These are phyloP conservation scores for Magnaporthales sp. DNA, from an alignment of 2,329 filamentous ascomycete species.

Conservation along the genomic window DNA sequence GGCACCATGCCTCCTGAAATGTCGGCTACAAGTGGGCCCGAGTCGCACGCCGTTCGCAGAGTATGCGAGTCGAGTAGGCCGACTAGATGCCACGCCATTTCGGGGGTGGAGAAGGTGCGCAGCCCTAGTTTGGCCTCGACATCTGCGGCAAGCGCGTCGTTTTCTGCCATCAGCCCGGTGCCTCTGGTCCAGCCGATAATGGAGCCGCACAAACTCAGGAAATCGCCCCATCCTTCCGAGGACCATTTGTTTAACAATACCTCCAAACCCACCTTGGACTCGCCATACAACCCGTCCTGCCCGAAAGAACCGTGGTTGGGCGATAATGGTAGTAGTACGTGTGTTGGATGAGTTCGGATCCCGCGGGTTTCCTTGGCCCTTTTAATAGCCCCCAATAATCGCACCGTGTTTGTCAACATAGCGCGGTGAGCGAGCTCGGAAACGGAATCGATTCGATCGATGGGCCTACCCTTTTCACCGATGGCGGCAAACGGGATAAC, in stretches of 20 bases:
- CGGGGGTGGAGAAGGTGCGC: conserved; percentile 27
- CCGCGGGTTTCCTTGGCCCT: neutral
- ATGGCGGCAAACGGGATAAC: conserved; percentile 4
- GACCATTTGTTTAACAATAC: conserved; percentile 98
- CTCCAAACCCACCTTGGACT: conserved; percentile 94
- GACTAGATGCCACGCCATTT: conserved; percentile 32
- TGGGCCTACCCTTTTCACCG: neutral
- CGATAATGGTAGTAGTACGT: conserved; percentile 26
- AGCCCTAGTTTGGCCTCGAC: conserved; percentile 24
- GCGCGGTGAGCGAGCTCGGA: conserved; percentile 3
- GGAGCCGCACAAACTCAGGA: conserved; percentile 95
- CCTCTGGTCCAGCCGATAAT: conserved; percentile 99
- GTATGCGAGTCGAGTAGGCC: conserved; percentile 21
- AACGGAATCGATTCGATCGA: neutral
- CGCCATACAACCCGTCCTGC: conserved; percentile 46
- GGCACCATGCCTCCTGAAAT: conserved; percentile 26
- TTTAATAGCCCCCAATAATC: neutral
- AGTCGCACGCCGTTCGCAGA: conserved; percentile 18
- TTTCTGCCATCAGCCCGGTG: conserved; percentile 62
- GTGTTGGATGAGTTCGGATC: conserved; percentile 13
- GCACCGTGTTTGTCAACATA: conserved; percentile 4
- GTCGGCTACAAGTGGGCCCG: conserved; percentile 26
- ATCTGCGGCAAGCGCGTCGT: conserved; percentile 28
- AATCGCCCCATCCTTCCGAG: conserved; percentile 94
- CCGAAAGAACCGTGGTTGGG: conserved; percentile 28